Conservation (phyloP, 108 stramenopile species). For the Cyclotella sp. region DNA sequence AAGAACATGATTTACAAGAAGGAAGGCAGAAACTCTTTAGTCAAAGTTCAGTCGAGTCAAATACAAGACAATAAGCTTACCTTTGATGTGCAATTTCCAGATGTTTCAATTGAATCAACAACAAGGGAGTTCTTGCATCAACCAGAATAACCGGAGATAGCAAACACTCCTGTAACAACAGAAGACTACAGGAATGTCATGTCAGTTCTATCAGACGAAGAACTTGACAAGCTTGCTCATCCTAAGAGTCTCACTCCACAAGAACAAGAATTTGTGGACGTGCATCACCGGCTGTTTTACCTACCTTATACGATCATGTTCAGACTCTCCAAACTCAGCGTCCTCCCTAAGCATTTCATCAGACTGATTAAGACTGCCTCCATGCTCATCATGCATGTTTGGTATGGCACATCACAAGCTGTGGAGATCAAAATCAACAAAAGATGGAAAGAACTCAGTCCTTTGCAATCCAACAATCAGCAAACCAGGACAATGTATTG, state of each 20-base stretch:
- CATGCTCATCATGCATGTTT: constrained; percentile 5
- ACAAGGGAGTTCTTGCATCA: not conserved
- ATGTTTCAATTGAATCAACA: not conserved
- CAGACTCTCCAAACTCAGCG: not conserved
- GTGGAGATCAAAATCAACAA: not conserved
- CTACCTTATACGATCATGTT: constrained; percentile 8
- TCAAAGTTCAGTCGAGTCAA: not conserved
- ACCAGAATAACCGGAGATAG: no score
- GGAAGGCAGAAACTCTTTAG: not conserved
- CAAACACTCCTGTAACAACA: not conserved
- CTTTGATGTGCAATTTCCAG: constrained; percentile 5
- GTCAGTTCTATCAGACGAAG: not conserved
- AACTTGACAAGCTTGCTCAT: not conserved
- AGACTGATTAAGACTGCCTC: not conserved
- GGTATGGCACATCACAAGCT: constrained; percentile 1
- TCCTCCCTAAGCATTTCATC: not conserved
- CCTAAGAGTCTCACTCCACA: not conserved
- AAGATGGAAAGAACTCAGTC: constrained; percentile 4
- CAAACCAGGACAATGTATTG: constrained; percentile 51
- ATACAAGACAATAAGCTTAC: not conserved
- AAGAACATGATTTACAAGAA: constrained; percentile 23
- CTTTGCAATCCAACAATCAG: not conserved
- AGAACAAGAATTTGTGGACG: no score
- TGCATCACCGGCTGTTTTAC: constrained; percentile 8
- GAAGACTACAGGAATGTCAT: not conserved